These are phyloP conservation scores for Dactylella cylindrospora DNA, from an alignment of 2,329 filamentous ascomycete genomes.

Conservation along the genomic window DNA sequence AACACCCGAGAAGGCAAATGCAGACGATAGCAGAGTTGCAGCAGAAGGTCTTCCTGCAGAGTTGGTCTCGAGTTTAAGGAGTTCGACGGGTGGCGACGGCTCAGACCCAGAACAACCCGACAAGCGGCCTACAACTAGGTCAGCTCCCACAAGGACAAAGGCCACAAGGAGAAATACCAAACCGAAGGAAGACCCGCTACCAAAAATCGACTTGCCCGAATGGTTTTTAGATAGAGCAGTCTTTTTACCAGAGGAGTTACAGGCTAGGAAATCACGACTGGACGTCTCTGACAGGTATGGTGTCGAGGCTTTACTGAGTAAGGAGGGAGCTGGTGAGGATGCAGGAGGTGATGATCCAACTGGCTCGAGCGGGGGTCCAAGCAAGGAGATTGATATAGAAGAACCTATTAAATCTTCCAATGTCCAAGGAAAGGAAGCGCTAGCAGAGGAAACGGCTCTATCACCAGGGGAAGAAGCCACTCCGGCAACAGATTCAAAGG, in stretches of 20 bases:
- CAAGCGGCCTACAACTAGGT: slow-evolving; percentile 25
- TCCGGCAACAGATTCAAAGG: slow-evolving; percentile 46
- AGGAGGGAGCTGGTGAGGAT: slow-evolving; percentile 40
- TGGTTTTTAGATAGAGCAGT: slow-evolving; percentile 62
- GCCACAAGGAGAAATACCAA: slow-evolving; percentile 25
- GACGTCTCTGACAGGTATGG: slow-evolving; percentile 45
- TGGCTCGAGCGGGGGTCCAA: slow-evolving; percentile 21
- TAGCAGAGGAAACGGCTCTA: slow-evolving; percentile 1
- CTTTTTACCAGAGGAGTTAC: slow-evolving; percentile 51
- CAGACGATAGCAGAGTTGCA: slow-evolving; percentile 9
- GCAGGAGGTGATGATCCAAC: slow-evolving; percentile 27
- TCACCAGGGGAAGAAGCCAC: slow-evolving; percentile 12
- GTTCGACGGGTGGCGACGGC: slow-evolving; percentile 46
- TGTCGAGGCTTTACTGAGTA: slow-evolving; percentile 42
- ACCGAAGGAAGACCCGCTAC: slow-evolving; percentile 36
- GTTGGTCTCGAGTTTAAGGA: slow-evolving; percentile 8
- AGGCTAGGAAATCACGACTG: slow-evolving; percentile 14
- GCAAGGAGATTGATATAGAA: slow-evolving; percentile 32
- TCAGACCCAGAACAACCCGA: slow-evolving; percentile 48
- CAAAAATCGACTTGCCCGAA: slow-evolving; percentile 58
- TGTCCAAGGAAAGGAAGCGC: slow-evolving; percentile 1
- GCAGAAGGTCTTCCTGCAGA: slow-evolving; percentile 11
- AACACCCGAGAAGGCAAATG: slow-evolving; percentile 20
- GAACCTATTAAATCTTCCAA: background rate
- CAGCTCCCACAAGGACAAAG: slow-evolving; percentile 4